Evolutionary conservation across 768 basidiomycete genomes (phyloP).

Genomic region (Lentinula guzmanii): DNA sequence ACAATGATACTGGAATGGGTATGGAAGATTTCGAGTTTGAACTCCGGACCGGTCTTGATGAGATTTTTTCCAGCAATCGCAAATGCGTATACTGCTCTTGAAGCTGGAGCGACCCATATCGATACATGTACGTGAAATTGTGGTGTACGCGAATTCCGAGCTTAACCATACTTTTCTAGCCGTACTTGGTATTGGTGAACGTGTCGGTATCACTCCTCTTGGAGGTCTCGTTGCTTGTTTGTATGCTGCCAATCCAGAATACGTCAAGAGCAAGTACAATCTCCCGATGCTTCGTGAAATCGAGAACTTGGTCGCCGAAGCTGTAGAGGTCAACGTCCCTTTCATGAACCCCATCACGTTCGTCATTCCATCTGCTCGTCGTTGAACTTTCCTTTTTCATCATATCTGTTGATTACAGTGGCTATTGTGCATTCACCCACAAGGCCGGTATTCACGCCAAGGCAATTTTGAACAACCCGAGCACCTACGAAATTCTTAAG

Average conservation of each 20-base stretch:
- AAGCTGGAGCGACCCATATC: slow-evolving; percentile 98
- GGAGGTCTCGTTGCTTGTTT: slow-evolving; percentile 96
- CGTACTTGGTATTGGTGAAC: slow-evolving; percentile 96
- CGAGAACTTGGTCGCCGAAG: slow-evolving; percentile 98
- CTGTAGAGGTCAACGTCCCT: slow-evolving; percentile 95
- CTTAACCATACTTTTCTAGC: slow-evolving; percentile 35
- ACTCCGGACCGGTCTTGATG: neutral
- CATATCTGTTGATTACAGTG: slow-evolving; percentile 40
- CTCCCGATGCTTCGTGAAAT: slow-evolving; percentile 95
- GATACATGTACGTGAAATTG: slow-evolving; percentile 74
- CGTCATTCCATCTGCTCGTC: slow-evolving; percentile 15
- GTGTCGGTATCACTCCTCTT: slow-evolving; percentile 97
- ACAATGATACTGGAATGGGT: slow-evolving; percentile 99
- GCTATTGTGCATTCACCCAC: slow-evolving; percentile 99
- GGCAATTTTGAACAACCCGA: slow-evolving; percentile 98
- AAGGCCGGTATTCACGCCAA: slow-evolving; percentile 99
- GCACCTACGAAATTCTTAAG: slow-evolving; percentile 98
- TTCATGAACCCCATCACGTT: slow-evolving; percentile 96
- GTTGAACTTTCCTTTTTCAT: neutral
- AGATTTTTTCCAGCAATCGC: slow-evolving; percentile 67
- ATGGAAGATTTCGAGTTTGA: slow-evolving; percentile 14
- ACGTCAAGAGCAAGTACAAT: slow-evolving; percentile 99
- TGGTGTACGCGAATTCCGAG: neutral
- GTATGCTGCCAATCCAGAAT: slow-evolving; percentile 95
- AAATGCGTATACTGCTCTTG: slow-evolving; percentile 96